Base-by-base conservation (phyloP, 345 rosid genomes). In the Ceriops decandra region DNA sequence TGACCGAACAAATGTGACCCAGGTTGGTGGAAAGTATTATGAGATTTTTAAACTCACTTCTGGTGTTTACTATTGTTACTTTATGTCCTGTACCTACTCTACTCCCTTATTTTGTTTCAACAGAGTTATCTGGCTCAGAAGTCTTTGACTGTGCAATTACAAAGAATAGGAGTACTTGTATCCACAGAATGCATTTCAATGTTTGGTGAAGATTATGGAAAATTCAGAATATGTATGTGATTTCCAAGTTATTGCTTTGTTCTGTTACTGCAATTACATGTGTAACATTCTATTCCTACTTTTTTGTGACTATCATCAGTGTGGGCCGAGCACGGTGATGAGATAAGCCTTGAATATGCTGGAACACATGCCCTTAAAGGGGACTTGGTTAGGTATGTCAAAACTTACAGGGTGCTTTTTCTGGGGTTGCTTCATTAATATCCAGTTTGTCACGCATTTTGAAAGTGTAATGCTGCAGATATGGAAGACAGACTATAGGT, bases 291-390 rank as follows among this genome's bases (percentile, higher is more conserved):
- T 47, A 26, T 72, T 21, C 20, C 2, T 31, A 21, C 64, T 70
- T 57, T 35, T 33, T 32, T 64, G 33, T 5, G 60, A 67, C 53
- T 47, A 17, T 62, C 66, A 11, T 64, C 59, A 95, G 99, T 91
- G 80, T 95, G 99, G 99, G 97, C 99, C 24, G 93, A 91, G 86
- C 97, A 95, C 78, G 97, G 99, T 64, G 99, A 95, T 60, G 99
- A 91, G 75, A 70, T 95, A 70, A 93, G 97, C 85, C 89, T 95
- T 38, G 96, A 88, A 81, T 95, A 93, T 66, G 86, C 97, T 13
- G 99, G 99, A 68, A 95, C 99, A 28, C 74, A 85, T 78, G 99
- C 99, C 46, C 80, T 95, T 33, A 95, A 95, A 84, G 99, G 99
- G 16, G 99, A 95, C 79, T 87, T 91, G 31, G 93, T 95, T 38